Base-by-base conservation (phyloP, 2,329 filamentous ascomycete species). In the Didymella arachidicola region DNA sequence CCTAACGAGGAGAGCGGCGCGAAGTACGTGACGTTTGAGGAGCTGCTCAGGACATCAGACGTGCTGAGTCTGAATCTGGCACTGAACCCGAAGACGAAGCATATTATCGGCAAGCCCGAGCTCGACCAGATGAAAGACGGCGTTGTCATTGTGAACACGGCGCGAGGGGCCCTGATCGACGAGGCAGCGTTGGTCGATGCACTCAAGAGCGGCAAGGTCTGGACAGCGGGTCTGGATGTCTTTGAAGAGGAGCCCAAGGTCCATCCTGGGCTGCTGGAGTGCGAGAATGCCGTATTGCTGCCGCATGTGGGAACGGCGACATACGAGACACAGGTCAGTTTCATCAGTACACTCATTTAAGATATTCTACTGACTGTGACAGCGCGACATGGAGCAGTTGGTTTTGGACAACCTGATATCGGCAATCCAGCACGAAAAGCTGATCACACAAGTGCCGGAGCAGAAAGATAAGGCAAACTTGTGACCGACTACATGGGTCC, bases 291-390 rank as follows among this genome's bases (percentile, higher is more conserved):
- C 3, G 83, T 87, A 64, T 65, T 87, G 63, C 70, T 87, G 61
- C 86, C 86, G 38, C 86, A 88, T 65, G 82, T 88, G 62, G 86
- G 85, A 19, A 88, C 85, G 1, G 81, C 77, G 59, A 87, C 85
- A 11, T 83, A 80, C 67, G 85, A 87, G 72, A 87, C 84, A 22
- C 84, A 87, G 75, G 82, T 76, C 56, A 63, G 72, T 61, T 16
- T 22, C 22, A 46, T 14, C 26, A 6, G 14, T 11, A 27, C 1
- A 0, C 2, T 18, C 12, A 19, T 18, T 5, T 46, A 7, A 4
- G 38, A 16, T 0, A 8, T 3, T 8, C 10, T 38, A 55, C 66
- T 71, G 48, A 71, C 54, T 46, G 29, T 26, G 18, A 22, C 4
- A 78, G 74, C 74, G 81, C 63, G 83, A 86, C 53, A 87, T 87